Evolutionary conservation across 2,329 filamentous ascomycete genomes (phyloP), one percentile per base, ranked within the genome.

Genomic region (Plectosphaerella plurivora): DNA sequence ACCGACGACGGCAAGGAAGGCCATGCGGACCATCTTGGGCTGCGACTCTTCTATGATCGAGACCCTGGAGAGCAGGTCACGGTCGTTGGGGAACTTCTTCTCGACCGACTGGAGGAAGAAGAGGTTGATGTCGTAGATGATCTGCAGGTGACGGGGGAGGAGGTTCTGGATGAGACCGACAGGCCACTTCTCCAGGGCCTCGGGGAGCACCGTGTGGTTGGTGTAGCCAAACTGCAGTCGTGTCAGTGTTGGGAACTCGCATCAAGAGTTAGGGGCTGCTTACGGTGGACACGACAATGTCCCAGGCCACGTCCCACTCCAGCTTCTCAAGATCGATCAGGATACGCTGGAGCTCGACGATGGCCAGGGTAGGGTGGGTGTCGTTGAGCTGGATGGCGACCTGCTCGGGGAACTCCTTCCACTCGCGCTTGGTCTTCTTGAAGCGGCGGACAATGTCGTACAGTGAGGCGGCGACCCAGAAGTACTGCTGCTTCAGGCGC

Each of bases 11-110:
- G 94, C 94, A 49, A 99, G 76, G 71, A 83, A 94, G 2, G 94
- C 94, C 94, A 99, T 99, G 68, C 93, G 88, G 55, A 99, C 87
- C 89, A 97, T 96, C 82, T 97, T 96, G 44, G 92, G 90, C 68
- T 95, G 88, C 5, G 89, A 91, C 71, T 99, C 94, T 70, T 99
- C 94, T 54, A 99, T 96, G 64, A 99, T 95, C 5, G 93, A 97
- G n/a, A 97, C 91, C 37, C 90, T 82, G 14, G 78, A 68, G 35
- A 99, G 83, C 59, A 99, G 79, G 2, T 97, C 93, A 53, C 91
- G 84, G 60, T 97, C 91, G 51, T 90, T 85, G 45, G 94, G 94
- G 73, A 96, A 97, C 54, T 81, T 84, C 63, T 89, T 89, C 77
- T 99, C 94, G 15, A 99, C 93, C 18, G 73, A 78, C 66, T 97